Evolutionary conservation across 768 basidiomycete species (phyloP), one percentile per base, ranked within the genome.

Genomic region (Amanita exitialis): DNA sequence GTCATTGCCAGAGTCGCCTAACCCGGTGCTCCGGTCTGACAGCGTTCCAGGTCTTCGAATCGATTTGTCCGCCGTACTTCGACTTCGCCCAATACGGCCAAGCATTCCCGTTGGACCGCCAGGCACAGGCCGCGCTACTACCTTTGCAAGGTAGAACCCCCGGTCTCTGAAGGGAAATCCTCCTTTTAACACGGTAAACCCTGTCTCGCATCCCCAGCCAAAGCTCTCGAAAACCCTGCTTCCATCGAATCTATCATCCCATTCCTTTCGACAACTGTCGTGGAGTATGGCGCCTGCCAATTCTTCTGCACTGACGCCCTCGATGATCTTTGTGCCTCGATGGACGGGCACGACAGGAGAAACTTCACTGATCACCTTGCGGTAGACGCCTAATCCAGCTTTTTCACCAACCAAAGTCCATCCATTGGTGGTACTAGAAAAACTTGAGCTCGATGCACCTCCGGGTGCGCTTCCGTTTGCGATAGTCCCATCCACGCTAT

Each of bases 281-380:
- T 83, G 83, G 6, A 74, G 74, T 15, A 96, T 73, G 18, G 88
- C 76, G 1, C 83, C 74, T 0, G 80, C 83, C 32, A 97, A 72
- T 63, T 99, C 95, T 61, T 96, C 94, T 1, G 93, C 93, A 1
- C 91, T 88, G 9, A 94, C 79, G 3, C 93, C 92, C 62, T 97
- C 89, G 45, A 98, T 84, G 54, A 97, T 90, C 66, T 90, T 89
- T 61, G 86, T 82, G 0, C 89, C 92, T 57, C 83, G 85, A 64
- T 91, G 85, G 3, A 98, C 80, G 0, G 91, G 90, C 28, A 93
- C 80, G 47, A 79, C 70, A 1, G 85, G 74, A 4, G 91, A 95
- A 5, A 95, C 77, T 49, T 86, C 82, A 0, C 86, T 75, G 6
- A 80, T 76, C n/a, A 83, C 64, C 60, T 86, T 86, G 59, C 83